A percentile compares a stretch with the other conserved stretches of the same genome.
Conservation (phyloP, 306 rosid species). For the Fagus sylvatica region DNA sequence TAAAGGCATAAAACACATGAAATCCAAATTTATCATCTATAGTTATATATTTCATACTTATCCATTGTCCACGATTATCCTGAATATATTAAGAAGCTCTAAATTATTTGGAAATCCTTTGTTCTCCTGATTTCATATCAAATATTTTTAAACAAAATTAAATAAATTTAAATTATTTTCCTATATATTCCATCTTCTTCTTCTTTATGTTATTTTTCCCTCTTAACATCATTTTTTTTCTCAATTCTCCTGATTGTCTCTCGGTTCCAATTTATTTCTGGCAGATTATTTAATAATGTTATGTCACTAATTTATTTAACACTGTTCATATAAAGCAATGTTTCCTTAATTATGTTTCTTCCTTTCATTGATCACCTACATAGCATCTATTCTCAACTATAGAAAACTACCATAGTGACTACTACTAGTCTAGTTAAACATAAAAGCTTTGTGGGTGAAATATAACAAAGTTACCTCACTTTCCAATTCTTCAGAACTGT, state of each 20-base stretch:
- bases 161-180: not conserved
- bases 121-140: not conserved
- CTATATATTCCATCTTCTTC: no score
- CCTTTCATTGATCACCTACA: no score
- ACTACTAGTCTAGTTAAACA: no score
- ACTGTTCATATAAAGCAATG: no score
- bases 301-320: no score
- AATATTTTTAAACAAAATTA: not conserved
- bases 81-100: not conserved
- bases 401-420: no score
- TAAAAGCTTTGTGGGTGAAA: no score
- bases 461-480: slow-evolving; percentile 22
- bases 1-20: not conserved
- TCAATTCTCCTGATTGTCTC: not conserved
- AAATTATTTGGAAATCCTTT: not conserved
- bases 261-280: not conserved
- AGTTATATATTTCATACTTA: not conserved
- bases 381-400: not conserved
- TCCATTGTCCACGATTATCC: not conserved
- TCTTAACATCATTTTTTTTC: not conserved
- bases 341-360: not conserved
- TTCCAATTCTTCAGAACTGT: slow-evolving; percentile 39
- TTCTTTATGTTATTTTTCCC: no score
- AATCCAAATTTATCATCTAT: not conserved
- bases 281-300: not conserved